Percentiles rank a stretch among this genome's conserved stretches.
Conservation (phyloP, 1,284 basidiomycete species). For the Marasmius tenuissimus region DNA sequence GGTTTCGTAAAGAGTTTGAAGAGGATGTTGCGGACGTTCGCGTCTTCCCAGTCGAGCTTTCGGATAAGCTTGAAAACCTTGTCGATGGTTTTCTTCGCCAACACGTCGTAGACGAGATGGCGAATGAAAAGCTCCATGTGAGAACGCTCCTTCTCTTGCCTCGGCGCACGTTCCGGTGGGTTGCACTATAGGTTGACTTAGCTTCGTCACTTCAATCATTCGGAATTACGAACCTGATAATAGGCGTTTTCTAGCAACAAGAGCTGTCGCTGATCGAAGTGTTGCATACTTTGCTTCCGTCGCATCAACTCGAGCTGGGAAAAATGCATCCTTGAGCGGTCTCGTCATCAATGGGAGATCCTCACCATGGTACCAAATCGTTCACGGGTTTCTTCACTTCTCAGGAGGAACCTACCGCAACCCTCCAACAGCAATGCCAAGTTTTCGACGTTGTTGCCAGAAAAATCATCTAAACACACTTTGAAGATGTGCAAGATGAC, state of each 20-base stretch:
- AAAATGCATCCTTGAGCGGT: slow-evolving; percentile 3
- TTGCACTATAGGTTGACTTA: slow-evolving; percentile 73
- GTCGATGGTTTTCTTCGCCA: slow-evolving; percentile 89
- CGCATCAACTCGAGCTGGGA: slow-evolving; percentile 88
- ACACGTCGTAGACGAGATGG: slow-evolving; percentile 89
- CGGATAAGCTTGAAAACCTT: slow-evolving; percentile 90
- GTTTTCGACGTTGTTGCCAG: slow-evolving; percentile 91
- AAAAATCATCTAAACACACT: slow-evolving; percentile 95
- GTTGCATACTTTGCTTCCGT: slow-evolving; percentile 89
- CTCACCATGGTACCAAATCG: slow-evolving; percentile 81
- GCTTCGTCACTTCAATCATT: slow-evolving; percentile 4
- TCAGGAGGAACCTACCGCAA: slow-evolving; percentile 90
- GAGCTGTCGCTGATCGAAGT: slow-evolving; percentile 88
- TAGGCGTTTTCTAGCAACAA: slow-evolving; percentile 97
- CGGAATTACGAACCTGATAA: slow-evolving; percentile 70
- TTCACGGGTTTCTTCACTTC: slow-evolving; percentile 85
- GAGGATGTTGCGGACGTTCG: slow-evolving; percentile 49
- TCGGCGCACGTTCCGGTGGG: slow-evolving; percentile 89
- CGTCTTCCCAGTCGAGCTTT: slow-evolving; percentile 95
- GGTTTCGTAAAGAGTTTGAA: slow-evolving; percentile 92
- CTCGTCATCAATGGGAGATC: slow-evolving; percentile 19
- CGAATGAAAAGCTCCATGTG: slow-evolving; percentile 92
- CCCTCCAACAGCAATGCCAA: slow-evolving; percentile 90
- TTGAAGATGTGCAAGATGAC: slow-evolving; percentile 95
- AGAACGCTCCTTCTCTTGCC: slow-evolving; percentile 82